phyloP scores from a whole-genome alignment of 1,284 basidiomycete species.

The Puccinia hordei region DNA sequence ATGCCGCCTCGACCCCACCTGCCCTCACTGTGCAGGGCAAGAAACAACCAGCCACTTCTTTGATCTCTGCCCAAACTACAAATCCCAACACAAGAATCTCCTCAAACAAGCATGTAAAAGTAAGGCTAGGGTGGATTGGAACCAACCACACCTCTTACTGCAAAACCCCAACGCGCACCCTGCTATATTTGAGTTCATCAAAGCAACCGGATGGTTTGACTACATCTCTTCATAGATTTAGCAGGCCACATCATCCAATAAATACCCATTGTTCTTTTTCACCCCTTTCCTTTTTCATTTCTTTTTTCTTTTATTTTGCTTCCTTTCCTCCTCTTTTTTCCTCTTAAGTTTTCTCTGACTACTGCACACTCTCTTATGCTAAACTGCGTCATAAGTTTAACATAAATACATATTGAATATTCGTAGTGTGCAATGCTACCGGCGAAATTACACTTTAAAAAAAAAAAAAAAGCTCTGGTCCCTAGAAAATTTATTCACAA shows the following conservation, averaged over 20 bases:
- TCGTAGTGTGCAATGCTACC: slow-evolving; percentile 12
- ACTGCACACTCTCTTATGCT: neutral
- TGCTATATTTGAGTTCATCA: neutral
- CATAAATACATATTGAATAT: neutral
- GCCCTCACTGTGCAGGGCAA: neutral
- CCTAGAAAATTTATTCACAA: too few relatives aligned
- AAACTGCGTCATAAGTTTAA: neutral
- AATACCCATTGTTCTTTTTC: too few relatives aligned
- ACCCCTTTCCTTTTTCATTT: neutral
- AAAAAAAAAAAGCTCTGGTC: neutral
- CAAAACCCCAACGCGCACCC: neutral
- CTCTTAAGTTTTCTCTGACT: too few relatives aligned
- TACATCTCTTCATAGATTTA: neutral
- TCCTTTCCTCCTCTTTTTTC: too few relatives aligned
- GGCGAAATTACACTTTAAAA: neutral
- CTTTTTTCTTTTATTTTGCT: neutral
- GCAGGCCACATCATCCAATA: too few relatives aligned
- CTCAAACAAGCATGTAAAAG: too few relatives aligned
- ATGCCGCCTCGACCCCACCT: neutral
- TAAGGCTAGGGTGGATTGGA: neutral
- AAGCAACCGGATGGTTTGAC: neutral
- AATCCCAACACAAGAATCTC: too few relatives aligned
- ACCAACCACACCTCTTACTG: neutral
- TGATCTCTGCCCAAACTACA: too few relatives aligned
- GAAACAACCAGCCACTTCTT: neutral